Percentiles rank a stretch among this genome's conserved stretches.
Evolutionary conservation across 176 grass and related monocot genomes (phyloP).

Genomic region (Eleusine coracana): DNA sequence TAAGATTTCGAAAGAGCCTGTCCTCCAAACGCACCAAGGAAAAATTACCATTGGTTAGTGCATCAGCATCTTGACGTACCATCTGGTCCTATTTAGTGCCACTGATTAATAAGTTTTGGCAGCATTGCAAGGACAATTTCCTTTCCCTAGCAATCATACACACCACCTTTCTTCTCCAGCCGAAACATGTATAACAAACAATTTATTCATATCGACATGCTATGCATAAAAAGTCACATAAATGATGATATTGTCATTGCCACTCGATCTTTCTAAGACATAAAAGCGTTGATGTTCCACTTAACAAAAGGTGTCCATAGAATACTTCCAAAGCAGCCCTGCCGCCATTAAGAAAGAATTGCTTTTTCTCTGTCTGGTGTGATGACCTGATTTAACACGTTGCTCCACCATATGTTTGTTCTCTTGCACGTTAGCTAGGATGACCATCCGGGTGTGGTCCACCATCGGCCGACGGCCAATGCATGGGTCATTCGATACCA

Average conservation of each 20-base stretch:
- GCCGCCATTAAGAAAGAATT: neutral
- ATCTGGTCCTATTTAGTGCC: neutral
- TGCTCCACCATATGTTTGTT: neutral
- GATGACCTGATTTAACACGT: neutral
- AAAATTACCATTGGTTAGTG: neutral
- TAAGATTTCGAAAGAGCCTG: neutral
- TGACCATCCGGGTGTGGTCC: neutral
- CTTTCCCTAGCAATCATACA: neutral
- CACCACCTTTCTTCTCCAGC: neutral
- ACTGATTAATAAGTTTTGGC: neutral
- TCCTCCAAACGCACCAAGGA: neutral
- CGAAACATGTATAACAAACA: neutral
- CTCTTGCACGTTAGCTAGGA: neutral
- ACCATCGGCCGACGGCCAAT: neutral
- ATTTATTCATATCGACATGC: neutral
- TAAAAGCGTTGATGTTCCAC: neutral
- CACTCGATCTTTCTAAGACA: neutral
- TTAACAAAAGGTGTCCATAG: neutral
- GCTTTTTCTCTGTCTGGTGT: neutral
- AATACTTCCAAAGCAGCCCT: neutral
- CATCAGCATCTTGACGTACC: slow-evolving; percentile 24
- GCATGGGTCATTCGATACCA: neutral
- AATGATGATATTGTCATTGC: neutral
- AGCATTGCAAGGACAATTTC: neutral
- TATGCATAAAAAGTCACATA: neutral